Evolutionary conservation across 106 monocot species (phyloP), one percentile per base, ranked within the genome.

Genomic region (Posidonia australis): DNA sequence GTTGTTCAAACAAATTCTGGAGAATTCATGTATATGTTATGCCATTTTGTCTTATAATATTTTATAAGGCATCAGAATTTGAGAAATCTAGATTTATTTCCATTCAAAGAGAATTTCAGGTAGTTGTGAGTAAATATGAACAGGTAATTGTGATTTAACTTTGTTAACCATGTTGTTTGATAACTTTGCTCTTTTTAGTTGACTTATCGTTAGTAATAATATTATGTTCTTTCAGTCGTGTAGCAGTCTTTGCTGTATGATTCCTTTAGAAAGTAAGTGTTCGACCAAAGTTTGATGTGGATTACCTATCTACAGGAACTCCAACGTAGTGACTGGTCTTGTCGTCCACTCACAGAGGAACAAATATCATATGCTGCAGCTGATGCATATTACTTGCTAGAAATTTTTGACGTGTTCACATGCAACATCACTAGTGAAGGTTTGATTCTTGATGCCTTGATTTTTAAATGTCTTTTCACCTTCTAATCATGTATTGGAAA

Each of bases 301-400:
- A 18, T 67, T 47, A 17, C 62, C 26, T 63, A 47, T 60, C 9
- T 76, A 2, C 58, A 96, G 96, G 90, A 96, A 74, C 78, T 90
- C 64, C 96, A 96, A 71, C 82, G 87, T 64, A 90, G 96, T 79
- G 96, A 96, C 63, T 96, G 96, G 96, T 90, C 96, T 56, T 65
- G 60, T 55, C 86, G 90, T 52, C 96, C 96, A 51, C 70, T 96
- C 25, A 79, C 82, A 23, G 54, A 87, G 71, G 84, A 84, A 17
- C 96, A 96, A 71, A 79, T 84, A 78, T 62, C 60, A 65, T 96
- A 96, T 80, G 94, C 94, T 68, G 84, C 86, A 57, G 83, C 83
- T 51, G 94, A 96, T 82, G 89, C 90, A 29, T 90, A 86, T 76
- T 90, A 81, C 81, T 79, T 96, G 78, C 86, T 96, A 30, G 82